Base-by-base conservation (phyloP, 371 early-diverging fungal species). In the Mortierella sp. region DNA sequence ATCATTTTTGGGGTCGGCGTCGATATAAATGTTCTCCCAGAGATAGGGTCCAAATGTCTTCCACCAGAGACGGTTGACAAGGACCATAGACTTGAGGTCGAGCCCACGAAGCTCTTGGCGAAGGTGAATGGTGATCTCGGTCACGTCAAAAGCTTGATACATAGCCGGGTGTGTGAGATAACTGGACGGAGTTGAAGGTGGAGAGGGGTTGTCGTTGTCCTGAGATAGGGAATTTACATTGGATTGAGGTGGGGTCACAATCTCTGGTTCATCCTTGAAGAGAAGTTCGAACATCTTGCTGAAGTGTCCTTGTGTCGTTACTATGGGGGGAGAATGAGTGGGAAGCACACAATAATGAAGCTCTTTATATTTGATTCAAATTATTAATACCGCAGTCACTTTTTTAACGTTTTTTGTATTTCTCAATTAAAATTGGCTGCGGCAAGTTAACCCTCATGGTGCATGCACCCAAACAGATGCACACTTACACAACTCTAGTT, bases 1-100 rank as follows among this genome's bases (percentile, higher is more conserved):
- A n/a, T 63, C 62, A 15, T 76, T 41, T 9, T 53, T 45, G 0
- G 60, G 70, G 47, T 71, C 40, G 2, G 70, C 43, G 33, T 76
- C 77, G 38, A 76, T 68, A 19, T 63, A 71, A 13, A 76, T 55
- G n/a, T 55, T 71, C 33, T 76, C 77, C 77, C 77, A 75, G 8
- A 75, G 63, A 36, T 64, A 75, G 4, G 76, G 76, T 0, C 62
- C 76, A 41, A 75, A 69, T 5, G 69, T 15, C 19, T 48, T 43
- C 76, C 76, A 75, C 76, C 76, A 76, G 5, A 53, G 61, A 16
- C 33, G 58, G 24, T 52, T 53, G 15, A 70, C 70, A 11, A 45
- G 67, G 21, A 70, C 70, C 40, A 66, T 66, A 24, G 58, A 41
- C 52, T 76, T 76, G 58, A 76, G 76, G 22, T 76, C 63, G 33